phyloP scores from a whole-genome alignment of 768 basidiomycete genomes.

The Podaxis sp. region DNA sequence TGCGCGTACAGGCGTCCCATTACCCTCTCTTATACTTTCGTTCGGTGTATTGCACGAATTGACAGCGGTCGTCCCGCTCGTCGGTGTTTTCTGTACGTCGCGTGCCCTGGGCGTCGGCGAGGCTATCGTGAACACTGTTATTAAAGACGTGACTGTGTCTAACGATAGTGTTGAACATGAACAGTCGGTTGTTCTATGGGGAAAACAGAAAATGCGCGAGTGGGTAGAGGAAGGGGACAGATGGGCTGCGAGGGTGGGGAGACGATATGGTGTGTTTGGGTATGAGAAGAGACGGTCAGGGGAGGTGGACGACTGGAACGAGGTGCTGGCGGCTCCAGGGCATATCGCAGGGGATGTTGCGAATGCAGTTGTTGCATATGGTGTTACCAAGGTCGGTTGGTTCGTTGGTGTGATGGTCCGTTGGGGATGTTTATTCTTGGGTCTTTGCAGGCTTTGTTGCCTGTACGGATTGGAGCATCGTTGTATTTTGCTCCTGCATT shows the following conservation, averaged over 20 bases:
- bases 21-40: slow-evolving; percentile 72
- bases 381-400: slow-evolving; percentile 61
- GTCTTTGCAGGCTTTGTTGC: slow-evolving; percentile 58
- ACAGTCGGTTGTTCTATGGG: slow-evolving; percentile 29
- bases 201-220: slow-evolving; percentile 34
- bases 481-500: slow-evolving; percentile 72
- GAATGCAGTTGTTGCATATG: slow-evolving; percentile 81
- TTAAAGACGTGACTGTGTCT: slow-evolving; percentile 14
- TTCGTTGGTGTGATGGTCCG: background rate
- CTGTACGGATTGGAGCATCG: slow-evolving; percentile 66
- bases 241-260: slow-evolving; percentile 68
- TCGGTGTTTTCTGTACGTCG: slow-evolving; percentile 69
- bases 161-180: slow-evolving; percentile 4
- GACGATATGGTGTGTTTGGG: slow-evolving; percentile 78
- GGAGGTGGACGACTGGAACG: slow-evolving; percentile 19
- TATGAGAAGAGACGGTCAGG: slow-evolving; percentile 49
- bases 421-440: background rate
- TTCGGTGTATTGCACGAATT: slow-evolving; percentile 85
- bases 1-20: slow-evolving; percentile 64
- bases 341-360: slow-evolving; percentile 71
- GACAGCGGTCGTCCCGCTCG: slow-evolving; percentile 74
- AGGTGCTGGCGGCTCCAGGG: slow-evolving; percentile 25
- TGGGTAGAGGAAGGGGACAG: slow-evolving; percentile 80
- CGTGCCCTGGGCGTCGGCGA: slow-evolving; percentile 68
- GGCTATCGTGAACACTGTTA: slow-evolving; percentile 43